Percentiles rank a stretch among this genome's conserved stretches.
Evolutionary conservation across 2,329 filamentous ascomycete genomes (phyloP).

Genomic region (Plectosphaerella cucumerina): DNA sequence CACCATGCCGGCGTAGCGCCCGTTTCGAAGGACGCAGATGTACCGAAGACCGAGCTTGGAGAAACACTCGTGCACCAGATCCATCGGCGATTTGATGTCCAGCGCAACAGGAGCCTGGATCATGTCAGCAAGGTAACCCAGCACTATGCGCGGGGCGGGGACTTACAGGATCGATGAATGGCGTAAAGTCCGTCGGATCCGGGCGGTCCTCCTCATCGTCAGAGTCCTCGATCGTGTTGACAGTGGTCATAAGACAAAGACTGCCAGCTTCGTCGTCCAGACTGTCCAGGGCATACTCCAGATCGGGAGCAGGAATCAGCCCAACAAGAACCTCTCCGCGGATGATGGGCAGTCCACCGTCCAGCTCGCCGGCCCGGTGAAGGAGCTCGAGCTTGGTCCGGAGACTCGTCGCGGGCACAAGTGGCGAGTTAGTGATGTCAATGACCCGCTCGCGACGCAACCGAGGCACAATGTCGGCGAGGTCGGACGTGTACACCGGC

Average conservation of each 20-base stretch:
- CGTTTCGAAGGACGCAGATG: constrained; percentile 82
- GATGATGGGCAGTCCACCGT: constrained; percentile 86
- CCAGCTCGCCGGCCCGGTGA: constrained; percentile 82
- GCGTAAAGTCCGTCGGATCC: constrained; percentile 81
- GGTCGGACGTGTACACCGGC: constrained; percentile 81
- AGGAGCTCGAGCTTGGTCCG: constrained; percentile 77
- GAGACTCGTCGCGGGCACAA: constrained; percentile 72
- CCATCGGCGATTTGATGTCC: constrained; percentile 86
- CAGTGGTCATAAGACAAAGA: constrained; percentile 77
- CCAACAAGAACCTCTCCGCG: constrained; percentile 77
- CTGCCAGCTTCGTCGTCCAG: constrained; percentile 69
- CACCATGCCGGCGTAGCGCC: constrained; percentile 84
- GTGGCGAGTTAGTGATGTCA: constrained; percentile 78
- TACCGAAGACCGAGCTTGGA: constrained; percentile 90
- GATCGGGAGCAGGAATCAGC: constrained; percentile 86
- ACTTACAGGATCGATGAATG: constrained; percentile 80
- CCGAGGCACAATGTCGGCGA: constrained; percentile 80
- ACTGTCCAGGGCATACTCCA: constrained; percentile 87
- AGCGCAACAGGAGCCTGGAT: constrained; percentile 73
- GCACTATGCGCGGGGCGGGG: not conserved
- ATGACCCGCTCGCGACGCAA: constrained; percentile 75
- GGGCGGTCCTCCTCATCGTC: constrained; percentile 48
- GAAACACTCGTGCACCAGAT: constrained; percentile 94
- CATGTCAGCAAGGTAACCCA: not conserved
- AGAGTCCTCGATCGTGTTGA: constrained; percentile 55